Base-by-base conservation (phyloP, 2,329 filamentous ascomycete genomes). In the Tolypocladium sp. region DNA sequence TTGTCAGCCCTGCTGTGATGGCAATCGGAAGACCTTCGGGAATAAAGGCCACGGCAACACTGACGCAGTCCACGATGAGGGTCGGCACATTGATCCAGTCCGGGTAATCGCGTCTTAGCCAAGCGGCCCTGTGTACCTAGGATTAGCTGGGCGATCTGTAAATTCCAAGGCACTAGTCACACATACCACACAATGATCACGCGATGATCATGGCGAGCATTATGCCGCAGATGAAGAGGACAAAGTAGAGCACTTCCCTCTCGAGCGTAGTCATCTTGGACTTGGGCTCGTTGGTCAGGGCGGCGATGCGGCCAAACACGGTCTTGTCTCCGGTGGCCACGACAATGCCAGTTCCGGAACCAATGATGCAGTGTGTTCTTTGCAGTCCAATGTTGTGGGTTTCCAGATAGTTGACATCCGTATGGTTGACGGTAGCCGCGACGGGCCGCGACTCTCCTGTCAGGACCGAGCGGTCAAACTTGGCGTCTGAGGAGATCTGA, bases 291-390 rank as follows among this genome's bases (percentile, higher is more conserved):
- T 83, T 89, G 0, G 89, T 90, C 56, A 92, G 75, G 63, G 85
- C 85, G 1, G 89, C 88, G 63, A 92, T 89, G 55, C 86, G 83
- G 10, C 89, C 89, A 70, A 92, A 91, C 27, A 92, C 85, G 0
- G 89, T 91, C 17, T 75, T 77, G 68, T 91, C 87, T 12, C 88
- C 89, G 0, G 86, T 92, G 1, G 85, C 83, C 13, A 92, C 84
- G 2, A 90, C 86, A 12, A 92, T 73, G 22, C 86, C 89, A 17
- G 81, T 76, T 57, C 83, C 86, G 27, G 77, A 85, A 3, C 89
- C 89, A 8, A 85, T 85, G 4, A 89, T 84, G 64, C 88, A 91
- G 66, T 92, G 88, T 0, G 89, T 91, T n/a, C 90, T 89, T 68
- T 91, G 88, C 12, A 92, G 78, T 27, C 88, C 89, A 57, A 92